A percentile compares a stretch with the other conserved stretches of the same genome.
Evolutionary conservation across 768 basidiomycete species (phyloP).

Genomic region (Daedaleopsis nitida): DNA sequence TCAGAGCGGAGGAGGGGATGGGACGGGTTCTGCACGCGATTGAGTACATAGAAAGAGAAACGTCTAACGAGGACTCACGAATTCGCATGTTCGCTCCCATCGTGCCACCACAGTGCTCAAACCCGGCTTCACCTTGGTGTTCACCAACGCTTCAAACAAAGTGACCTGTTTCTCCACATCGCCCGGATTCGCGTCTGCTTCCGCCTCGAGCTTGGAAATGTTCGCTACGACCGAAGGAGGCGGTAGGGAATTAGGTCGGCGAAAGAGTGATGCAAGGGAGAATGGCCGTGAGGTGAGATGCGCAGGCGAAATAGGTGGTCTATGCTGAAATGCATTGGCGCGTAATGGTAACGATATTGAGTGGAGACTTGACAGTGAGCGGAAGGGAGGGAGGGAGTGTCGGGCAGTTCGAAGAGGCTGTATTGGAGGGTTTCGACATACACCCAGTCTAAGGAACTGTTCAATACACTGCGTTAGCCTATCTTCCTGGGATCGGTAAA

Average conservation of each 20-base stretch:
- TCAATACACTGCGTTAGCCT: neutral
- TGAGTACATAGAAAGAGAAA: constrained; percentile 7
- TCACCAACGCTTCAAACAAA: constrained; percentile 65
- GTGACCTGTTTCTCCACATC: constrained; percentile 71
- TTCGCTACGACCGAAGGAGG: constrained; percentile 67
- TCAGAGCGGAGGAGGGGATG: constrained; percentile 74
- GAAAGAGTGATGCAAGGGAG: constrained; percentile 36
- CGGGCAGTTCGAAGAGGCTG: constrained; percentile 36
- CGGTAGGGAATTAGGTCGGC: constrained; percentile 48
- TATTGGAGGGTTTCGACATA: constrained; percentile 32
- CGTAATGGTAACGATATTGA: constrained; percentile 3
- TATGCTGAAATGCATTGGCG: neutral
- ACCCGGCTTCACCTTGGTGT: constrained; percentile 65
- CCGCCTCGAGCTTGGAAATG: constrained; percentile 74
- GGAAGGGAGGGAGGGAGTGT: constrained; percentile 21
- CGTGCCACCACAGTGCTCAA: constrained; percentile 74
- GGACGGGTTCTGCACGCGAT: constrained; percentile 52
- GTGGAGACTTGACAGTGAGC: constrained; percentile 23
- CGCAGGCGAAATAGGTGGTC: neutral
- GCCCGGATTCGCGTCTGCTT: constrained; percentile 72
- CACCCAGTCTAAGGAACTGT: constrained; percentile 31
- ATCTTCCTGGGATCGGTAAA: neutral
- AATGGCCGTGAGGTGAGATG: constrained; percentile 17
- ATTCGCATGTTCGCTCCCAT: constrained; percentile 85
- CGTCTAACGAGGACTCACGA: constrained; percentile 42